Evolutionary conservation across 129 eudicot species (phyloP), one percentile per base, ranked within the genome.

Genomic region (Helianthus tuberosus): DNA sequence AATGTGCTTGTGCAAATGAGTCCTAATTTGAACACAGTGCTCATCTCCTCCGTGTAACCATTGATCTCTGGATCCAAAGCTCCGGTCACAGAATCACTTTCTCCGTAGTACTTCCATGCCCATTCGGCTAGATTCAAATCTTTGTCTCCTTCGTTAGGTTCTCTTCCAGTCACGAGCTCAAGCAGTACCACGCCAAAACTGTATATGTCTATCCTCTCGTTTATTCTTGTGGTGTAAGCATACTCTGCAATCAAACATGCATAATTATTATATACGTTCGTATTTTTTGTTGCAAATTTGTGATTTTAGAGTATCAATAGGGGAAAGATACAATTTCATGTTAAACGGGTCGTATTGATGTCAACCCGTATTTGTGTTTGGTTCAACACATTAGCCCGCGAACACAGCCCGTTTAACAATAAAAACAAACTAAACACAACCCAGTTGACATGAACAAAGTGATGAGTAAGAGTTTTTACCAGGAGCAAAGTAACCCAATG

Each of bases 111-210:
- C 75, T 69, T 82, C 98, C 98, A 93, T 39, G 96, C 89, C 98
- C 98, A 93, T 67, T 89, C 96, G 16, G 92, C 92, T 0, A 93
- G 89, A 76, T 77, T 84, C 47, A 62, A 73, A 64, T 89, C 65
- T 27, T 80, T 87, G 13, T 77, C 87, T 69, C 94, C 96, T 11
- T 64, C 79, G 15, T 80, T 82, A 13, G 98, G 82, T 72, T 93
- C 86, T 84, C 78, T 84, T 65, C 98, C 96, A 0, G 98, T 93
- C 66, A 87, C 89, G 17, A 93, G 88, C 46, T 93, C 98, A 14
- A 93, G 80, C 16, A 93, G 84, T 50, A 93, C 98, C 13, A 93
- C 95, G 14, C 95, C 98, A 6, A 89, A 93, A 86, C 96, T 87
- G 13, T 87, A 93, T 27, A 89, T 87, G 6, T 93, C 98, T 10